Percentiles rank a stretch among this genome's conserved stretches.
These are phyloP conservation scores for Serendipita sp. DNA, from an alignment of 768 basidiomycete genomes.

Conservation along the genomic window DNA sequence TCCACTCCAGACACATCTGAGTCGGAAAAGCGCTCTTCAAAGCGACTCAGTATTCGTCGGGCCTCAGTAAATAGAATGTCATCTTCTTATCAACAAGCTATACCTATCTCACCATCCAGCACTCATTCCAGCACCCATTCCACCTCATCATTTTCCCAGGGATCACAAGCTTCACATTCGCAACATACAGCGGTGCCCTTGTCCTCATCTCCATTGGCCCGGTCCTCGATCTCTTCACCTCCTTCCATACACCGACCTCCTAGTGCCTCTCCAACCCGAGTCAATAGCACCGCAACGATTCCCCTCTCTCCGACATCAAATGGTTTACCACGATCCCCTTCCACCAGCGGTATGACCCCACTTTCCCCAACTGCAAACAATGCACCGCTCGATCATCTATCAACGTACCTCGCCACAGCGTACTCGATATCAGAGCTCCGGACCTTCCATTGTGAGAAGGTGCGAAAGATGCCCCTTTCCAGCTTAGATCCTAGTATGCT, in stretches of 20 bases:
- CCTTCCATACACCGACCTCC: neutral
- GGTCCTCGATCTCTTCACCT: neutral
- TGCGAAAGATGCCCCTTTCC: conserved; percentile 84
- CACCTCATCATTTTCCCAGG: neutral
- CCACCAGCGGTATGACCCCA: conserved; percentile 7
- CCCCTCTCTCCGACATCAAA: conserved; percentile 3
- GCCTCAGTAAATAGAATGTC: neutral
- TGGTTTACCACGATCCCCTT: conserved; percentile 18
- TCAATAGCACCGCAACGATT: neutral
- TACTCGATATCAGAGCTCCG: conserved; percentile 59
- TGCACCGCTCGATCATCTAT: conserved; percentile 30
- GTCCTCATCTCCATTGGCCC: conserved; percentile 1
- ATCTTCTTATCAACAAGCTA: neutral
- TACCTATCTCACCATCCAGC: neutral
- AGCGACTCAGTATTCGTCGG: conserved; percentile 5
- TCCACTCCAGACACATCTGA: conserved; percentile 5
- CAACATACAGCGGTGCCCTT: neutral
- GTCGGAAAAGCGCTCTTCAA: neutral
- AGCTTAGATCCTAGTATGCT: conserved; percentile 96
- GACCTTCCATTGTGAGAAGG: conserved; percentile 93
- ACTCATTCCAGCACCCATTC: neutral
- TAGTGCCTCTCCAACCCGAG: neutral
- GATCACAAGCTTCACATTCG: neutral
- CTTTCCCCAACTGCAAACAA: conserved; percentile 21
- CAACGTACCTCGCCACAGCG: conserved; percentile 52